These are phyloP conservation scores for Solanum verrucosum DNA, from an alignment of 257 asterid genomes.

Conservation along the genomic window DNA sequence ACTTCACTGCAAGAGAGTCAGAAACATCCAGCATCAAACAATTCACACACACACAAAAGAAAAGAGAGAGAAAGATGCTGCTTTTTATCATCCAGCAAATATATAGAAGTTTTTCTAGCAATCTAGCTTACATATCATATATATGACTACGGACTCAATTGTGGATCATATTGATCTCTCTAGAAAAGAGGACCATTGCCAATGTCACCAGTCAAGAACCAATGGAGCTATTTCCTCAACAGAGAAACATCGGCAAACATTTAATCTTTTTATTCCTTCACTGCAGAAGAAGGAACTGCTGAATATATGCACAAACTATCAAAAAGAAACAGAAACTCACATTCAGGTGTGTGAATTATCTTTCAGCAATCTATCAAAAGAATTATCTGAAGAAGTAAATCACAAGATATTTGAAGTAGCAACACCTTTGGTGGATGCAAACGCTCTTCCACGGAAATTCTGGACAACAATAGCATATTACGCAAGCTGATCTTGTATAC, in stretches of 20 bases:
- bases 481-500: background rate
- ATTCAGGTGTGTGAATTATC: background rate
- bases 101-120: background rate
- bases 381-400: background rate
- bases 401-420: background rate
- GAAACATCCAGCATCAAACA: background rate
- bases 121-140: background rate
- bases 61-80: background rate
- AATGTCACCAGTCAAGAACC: background rate
- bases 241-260: background rate
- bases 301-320: background rate
- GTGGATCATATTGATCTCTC: background rate
- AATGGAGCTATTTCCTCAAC: background rate
- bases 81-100: background rate
- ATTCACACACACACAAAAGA: background rate
- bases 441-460: background rate
- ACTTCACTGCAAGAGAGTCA: background rate
- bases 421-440: background rate
- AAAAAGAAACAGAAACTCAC: background rate
- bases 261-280: background rate
- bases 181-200: background rate
- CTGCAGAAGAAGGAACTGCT: background rate
- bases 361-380: background rate
- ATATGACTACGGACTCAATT: background rate
- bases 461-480: background rate